Evolutionary conservation across 768 basidiomycete species (phyloP).

Genomic region (Russula abietina): DNA sequence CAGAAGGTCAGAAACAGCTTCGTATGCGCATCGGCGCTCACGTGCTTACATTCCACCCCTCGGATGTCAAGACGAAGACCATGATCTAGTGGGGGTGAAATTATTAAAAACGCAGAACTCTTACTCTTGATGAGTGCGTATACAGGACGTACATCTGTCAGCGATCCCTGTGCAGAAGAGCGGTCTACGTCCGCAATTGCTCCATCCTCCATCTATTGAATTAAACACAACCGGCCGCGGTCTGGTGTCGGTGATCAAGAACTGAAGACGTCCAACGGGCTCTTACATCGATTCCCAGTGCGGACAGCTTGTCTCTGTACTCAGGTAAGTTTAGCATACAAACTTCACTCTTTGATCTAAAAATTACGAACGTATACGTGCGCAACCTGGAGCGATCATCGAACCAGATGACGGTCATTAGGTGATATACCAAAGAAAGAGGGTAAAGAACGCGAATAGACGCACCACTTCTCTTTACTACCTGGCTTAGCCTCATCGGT

Average conservation of each 20-base stretch:
- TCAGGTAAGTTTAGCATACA: not conserved
- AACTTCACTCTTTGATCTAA: too few species aligned
- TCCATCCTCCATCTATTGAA: conserved; percentile 2
- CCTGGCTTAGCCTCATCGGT: conserved; percentile 13
- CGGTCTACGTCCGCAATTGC: conserved; percentile 4
- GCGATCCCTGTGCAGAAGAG: not conserved
- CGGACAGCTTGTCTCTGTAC: conserved; percentile 12
- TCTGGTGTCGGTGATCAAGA: not conserved
- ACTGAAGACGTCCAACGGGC: too few species aligned
- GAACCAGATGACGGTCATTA: not conserved
- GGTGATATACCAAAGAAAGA: not conserved
- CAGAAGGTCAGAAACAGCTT: not conserved
- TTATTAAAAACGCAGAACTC: not conserved
- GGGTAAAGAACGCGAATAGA: not conserved
- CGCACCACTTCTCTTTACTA: conserved; percentile 11
- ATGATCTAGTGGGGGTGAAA: conserved; percentile 2
- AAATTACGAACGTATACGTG: conserved; percentile 14
- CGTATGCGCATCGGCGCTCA: not conserved
- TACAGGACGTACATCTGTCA: conserved; percentile 8
- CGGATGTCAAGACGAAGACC: not conserved
- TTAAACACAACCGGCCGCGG: not conserved
- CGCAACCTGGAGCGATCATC: conserved; percentile 5
- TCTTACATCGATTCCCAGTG: conserved; percentile 20
- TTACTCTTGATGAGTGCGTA: not conserved
- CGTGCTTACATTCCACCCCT: conserved; percentile 15